Percentiles rank a stretch among this genome's conserved stretches.
phyloP scores from a whole-genome alignment of 352 stramenopile genomes.

The Phytophthora aleatoria region DNA sequence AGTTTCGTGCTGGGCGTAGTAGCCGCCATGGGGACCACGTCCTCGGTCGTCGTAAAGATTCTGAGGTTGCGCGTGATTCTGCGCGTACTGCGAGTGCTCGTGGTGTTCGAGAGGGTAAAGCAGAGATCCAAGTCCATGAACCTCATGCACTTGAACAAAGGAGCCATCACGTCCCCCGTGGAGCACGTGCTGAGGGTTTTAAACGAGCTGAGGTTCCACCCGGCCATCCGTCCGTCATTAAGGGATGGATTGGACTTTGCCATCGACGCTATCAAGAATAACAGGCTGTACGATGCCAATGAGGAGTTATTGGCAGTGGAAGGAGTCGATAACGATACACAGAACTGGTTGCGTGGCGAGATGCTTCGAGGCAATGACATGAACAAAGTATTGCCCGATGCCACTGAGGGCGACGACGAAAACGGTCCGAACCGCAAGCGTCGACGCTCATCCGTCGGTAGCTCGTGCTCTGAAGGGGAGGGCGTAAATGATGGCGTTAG shows the following conservation, averaged over 20 bases:
- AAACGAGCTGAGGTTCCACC: slow-evolving; percentile 81
- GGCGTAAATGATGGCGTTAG: slow-evolving; percentile 6
- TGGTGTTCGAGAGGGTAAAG: slow-evolving; percentile 89
- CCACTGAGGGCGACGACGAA: slow-evolving; percentile 38
- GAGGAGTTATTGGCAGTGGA: slow-evolving; percentile 69
- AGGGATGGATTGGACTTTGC: slow-evolving; percentile 77
- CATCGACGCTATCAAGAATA: slow-evolving; percentile 89
- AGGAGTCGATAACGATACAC: slow-evolving; percentile 80
- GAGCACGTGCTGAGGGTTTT: slow-evolving; percentile 79
- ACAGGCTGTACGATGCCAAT: slow-evolving; percentile 82
- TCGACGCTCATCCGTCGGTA: slow-evolving; percentile 26
- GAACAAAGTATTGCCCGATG: slow-evolving; percentile 62
- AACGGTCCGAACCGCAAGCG: slow-evolving; percentile 17
- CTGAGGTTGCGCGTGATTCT: slow-evolving; percentile 77
- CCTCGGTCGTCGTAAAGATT: slow-evolving; percentile 70
- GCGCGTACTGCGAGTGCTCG: slow-evolving; percentile 79
- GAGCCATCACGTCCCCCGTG: slow-evolving; percentile 74
- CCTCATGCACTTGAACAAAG: slow-evolving; percentile 60
- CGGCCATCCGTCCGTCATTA: slow-evolving; percentile 54
- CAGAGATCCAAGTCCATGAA: slow-evolving; percentile 79
- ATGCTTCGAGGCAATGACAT: slow-evolving; percentile 75
- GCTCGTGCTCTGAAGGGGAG: slow-evolving; percentile 27
- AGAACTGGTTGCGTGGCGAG: slow-evolving; percentile 85
- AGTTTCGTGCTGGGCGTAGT: slow-evolving; percentile 80
- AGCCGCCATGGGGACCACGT: slow-evolving; percentile 60